A percentile compares a stretch with the other conserved stretches of the same genome.
phyloP scores from a whole-genome alignment of 179 eudicot species.

The Actinidia chinensis region DNA sequence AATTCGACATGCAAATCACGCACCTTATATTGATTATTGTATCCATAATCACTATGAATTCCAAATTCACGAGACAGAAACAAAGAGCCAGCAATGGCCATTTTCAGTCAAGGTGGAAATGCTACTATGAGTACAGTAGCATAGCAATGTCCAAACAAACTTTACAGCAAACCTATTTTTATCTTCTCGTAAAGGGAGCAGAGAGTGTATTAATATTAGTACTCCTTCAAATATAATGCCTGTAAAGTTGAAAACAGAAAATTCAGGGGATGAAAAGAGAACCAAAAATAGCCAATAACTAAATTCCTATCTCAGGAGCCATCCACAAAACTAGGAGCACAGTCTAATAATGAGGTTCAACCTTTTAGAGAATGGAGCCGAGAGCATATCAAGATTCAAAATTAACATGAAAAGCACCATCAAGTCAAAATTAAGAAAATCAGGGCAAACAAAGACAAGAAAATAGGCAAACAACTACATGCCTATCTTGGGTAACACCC shows the following conservation, averaged over 20 bases:
- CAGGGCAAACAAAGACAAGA: not conserved
- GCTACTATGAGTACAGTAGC: slow-evolving; percentile 8
- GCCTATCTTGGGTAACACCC: not conserved
- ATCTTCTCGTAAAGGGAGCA: slow-evolving; percentile 5
- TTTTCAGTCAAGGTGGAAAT: slow-evolving; percentile 22
- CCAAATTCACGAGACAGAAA: slow-evolving; percentile 46
- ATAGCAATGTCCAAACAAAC: slow-evolving; percentile 14
- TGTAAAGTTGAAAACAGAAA: not conserved
- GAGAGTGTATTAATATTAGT: not conserved
- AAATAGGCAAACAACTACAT: not conserved
- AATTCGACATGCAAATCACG: slow-evolving; percentile 16
- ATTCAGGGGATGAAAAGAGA: not conserved
- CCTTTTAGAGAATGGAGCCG: not conserved
- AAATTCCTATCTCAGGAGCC: not conserved
- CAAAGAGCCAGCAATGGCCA: slow-evolving; percentile 67
- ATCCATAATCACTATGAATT: slow-evolving; percentile 36
- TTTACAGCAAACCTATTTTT: not conserved
- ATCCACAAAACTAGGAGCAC: not conserved
- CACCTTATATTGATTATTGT: slow-evolving; percentile 48
- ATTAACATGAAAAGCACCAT: not conserved
- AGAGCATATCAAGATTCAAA: not conserved
- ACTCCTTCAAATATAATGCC: not conserved
- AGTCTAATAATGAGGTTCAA: not conserved
- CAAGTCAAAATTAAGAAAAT: not conserved
- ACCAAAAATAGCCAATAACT: not conserved